Evolutionary conservation across 768 basidiomycete genomes (phyloP).

Genomic region (Thelephora ganbajun): DNA sequence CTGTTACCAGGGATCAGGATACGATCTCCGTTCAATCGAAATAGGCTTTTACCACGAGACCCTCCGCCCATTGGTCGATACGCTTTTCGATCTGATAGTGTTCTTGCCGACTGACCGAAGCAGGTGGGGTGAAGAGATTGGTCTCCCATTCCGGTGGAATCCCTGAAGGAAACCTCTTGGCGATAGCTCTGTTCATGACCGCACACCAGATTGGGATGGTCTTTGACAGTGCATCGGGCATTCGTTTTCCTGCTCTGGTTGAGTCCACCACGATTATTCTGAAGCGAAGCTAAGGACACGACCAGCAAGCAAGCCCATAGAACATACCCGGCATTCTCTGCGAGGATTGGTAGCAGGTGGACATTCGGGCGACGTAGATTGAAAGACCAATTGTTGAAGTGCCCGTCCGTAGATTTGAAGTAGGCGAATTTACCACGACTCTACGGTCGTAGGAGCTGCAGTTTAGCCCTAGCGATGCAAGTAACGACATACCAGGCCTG

Average conservation of each 20-base stretch:
- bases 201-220: slow-evolving; percentile 93
- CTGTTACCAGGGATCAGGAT: slow-evolving; percentile 23
- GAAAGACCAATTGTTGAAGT: slow-evolving; percentile 75
- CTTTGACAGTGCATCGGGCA: slow-evolving; percentile 59
- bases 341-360: slow-evolving; percentile 50
- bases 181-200: slow-evolving; percentile 60
- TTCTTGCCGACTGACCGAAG: slow-evolving; percentile 59
- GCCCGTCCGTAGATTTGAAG: slow-evolving; percentile 90
- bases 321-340: slow-evolving; percentile 44
- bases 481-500: slow-evolving; percentile 29
- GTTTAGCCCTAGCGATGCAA: slow-evolving; percentile 4
- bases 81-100: slow-evolving; percentile 58
- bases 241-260: slow-evolving; percentile 82
- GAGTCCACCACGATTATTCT: slow-evolving; percentile 87
- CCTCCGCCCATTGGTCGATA: slow-evolving; percentile 53
- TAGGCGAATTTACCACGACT: slow-evolving; percentile 31
- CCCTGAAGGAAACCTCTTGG: slow-evolving; percentile 14
- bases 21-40: background rate
- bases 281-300: background rate
- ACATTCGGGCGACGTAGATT: slow-evolving; percentile 76
- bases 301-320: background rate
- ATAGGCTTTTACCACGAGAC: slow-evolving; percentile 39
- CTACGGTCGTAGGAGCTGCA: slow-evolving; percentile 8
- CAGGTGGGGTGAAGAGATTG: slow-evolving; percentile 56
- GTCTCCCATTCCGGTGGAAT: slow-evolving; percentile 32